Evolutionary conservation across 2,329 filamentous ascomycete species (phyloP).

Genomic region (Sphaceloma murrayae): DNA sequence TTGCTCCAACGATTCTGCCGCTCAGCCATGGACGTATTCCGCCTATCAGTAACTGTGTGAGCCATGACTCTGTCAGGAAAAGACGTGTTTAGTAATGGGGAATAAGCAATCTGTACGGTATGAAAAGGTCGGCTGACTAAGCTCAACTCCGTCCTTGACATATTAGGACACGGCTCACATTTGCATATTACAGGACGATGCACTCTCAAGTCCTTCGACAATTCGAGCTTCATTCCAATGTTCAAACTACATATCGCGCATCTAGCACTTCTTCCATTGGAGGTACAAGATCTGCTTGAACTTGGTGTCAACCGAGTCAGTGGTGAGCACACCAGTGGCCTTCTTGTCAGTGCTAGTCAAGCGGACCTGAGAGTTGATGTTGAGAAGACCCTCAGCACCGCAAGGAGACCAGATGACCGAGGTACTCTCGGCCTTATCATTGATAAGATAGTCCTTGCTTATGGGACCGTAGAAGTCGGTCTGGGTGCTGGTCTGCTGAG

Average conservation of each 20-base stretch:
- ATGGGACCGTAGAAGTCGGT: slow-evolving; percentile 15
- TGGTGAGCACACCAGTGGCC: slow-evolving; percentile 16
- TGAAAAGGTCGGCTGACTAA: too few species aligned
- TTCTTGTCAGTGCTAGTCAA: slow-evolving; percentile 11
- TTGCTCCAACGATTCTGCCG: too few species aligned
- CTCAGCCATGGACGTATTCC: too few species aligned
- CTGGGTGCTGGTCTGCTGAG: slow-evolving; percentile 24
- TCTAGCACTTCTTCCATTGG: slow-evolving; percentile 18
- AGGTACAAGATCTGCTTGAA: slow-evolving; percentile 16
- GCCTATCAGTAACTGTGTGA: too few species aligned
- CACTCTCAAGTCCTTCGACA: too few species aligned
- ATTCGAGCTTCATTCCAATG: too few species aligned
- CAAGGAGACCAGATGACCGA: slow-evolving; percentile 20
- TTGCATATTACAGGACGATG: too few species aligned
- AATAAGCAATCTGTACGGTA: too few species aligned
- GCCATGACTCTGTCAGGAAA: too few species aligned
- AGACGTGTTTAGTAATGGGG: too few species aligned
- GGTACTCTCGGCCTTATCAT: slow-evolving; percentile 15
- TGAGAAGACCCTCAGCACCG: slow-evolving; percentile 20
- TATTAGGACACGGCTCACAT: too few species aligned
- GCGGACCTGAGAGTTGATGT: slow-evolving; percentile 13
- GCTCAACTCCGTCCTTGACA: too few species aligned
- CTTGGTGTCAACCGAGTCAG: slow-evolving; percentile 17
- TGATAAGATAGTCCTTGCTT: slow-evolving; percentile 16
- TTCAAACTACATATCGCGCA: neutral